Evolutionary conservation across 1,284 basidiomycete species (phyloP), one percentile per base, ranked within the genome.

Genomic region (Tilletiaria anomala): DNA sequence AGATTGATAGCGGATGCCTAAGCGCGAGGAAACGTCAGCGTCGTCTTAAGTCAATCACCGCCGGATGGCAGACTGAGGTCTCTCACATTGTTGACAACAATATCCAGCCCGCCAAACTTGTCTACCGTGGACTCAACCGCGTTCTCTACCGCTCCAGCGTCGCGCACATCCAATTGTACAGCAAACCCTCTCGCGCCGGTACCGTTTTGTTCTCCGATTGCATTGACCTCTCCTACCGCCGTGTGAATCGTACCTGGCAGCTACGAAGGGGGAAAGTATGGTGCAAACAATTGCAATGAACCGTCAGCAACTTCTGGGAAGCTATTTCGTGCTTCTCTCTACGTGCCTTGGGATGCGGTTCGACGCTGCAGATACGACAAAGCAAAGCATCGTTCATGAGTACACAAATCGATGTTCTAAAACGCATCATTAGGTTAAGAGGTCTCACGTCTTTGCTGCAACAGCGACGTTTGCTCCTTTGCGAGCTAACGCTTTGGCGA

Each of bases 181-280:
- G 65, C 52, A 4, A 65, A 45, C 1, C 56, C 61, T 12, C 42
- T 39, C 0, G 47, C 53, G 6, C 36, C 36, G 3, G 32, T 43
- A 0, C 48, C 42, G 3, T 39, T 29, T 4, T 37, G 14, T 5
- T 41, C 36, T 0, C 61, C 65, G 1, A 55, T 41, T 12, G 39
- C 22, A 4, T 54, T 38, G 22, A 68, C 52, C 42, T 66, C 65
- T 5, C 58, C 53, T 15, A 53, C 64, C 0, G 66, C 65, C 0
- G 61, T 54, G 44, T 59, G 55, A 40, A 68, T 68, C 2, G 65
- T 68, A 0, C 65, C 65, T 0, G 65, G 63, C 1, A 68, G 43
- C 35, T 58, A 56, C 3, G 56, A 47, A 16, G 56, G 58, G 18
- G 58, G 45, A 29, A 29, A 29, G 10, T 8, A 29, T 8, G 26